A percentile compares a stretch with the other conserved stretches of the same genome.
Evolutionary conservation across 2,329 filamentous ascomycete species (phyloP).

Genomic region (Clonostachys byssicola): DNA sequence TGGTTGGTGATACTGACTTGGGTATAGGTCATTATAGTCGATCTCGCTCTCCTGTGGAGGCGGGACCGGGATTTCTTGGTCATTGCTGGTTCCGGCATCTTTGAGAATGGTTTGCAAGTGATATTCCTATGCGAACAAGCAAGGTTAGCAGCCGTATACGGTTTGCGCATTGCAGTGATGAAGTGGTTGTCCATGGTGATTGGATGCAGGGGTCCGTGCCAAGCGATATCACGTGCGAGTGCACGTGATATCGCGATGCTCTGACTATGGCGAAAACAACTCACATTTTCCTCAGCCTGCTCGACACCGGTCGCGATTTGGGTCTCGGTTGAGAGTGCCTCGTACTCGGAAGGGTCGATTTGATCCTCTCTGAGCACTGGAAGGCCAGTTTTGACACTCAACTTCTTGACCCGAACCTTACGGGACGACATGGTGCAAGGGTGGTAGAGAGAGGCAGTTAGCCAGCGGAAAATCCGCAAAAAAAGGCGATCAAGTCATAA

Average conservation of each 20-base stretch:
- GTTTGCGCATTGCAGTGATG: neutral
- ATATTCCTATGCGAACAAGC: constrained; percentile 64
- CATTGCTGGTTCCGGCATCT: constrained; percentile 48
- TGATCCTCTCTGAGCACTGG: constrained; percentile 86
- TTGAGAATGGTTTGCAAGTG: constrained; percentile 82
- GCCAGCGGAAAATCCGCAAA: constrained; percentile 52
- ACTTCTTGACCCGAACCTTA: constrained; percentile 82
- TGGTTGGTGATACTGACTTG: constrained; percentile 74
- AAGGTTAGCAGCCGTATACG: neutral
- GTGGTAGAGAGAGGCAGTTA: constrained; percentile 18
- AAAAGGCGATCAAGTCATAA: constrained; percentile 63
- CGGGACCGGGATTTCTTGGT: constrained; percentile 62
- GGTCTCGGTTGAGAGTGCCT: constrained; percentile 76
- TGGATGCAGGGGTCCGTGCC: constrained; percentile 1
- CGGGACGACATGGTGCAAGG: constrained; percentile 55
- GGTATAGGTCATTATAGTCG: constrained; percentile 88
- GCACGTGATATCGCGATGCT: constrained; percentile 42
- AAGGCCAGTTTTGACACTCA: constrained; percentile 85
- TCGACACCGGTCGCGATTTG: constrained; percentile 96
- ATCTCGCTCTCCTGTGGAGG: constrained; percentile 61
- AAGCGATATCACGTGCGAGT: constrained; percentile 34
- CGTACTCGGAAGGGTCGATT: constrained; percentile 82
- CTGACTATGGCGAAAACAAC: constrained; percentile 36
- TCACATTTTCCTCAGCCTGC: constrained; percentile 93
- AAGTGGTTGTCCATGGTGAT: neutral